Base-by-base conservation (phyloP, 2,329 filamentous ascomycete species). In the Hortaea werneckii region DNA sequence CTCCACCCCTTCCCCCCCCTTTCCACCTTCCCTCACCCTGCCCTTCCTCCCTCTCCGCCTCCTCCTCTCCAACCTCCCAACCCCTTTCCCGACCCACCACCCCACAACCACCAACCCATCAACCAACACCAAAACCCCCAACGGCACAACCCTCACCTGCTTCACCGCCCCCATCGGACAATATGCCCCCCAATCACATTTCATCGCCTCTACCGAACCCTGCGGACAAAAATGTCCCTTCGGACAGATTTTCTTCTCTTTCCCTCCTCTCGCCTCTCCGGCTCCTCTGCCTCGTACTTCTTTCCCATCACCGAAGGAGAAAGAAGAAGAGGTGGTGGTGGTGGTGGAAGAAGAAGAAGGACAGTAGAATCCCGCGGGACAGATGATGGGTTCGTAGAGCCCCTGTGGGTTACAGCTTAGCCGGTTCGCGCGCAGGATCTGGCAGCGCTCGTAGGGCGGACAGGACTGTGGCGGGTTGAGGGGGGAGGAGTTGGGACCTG, bases 201-300 rank as follows among this genome's bases (percentile, higher is more conserved):
- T 69, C 2, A 68, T 72, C 1, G 76, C 72, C 5, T 65, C 60
- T 1, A 67, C 55, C 4, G 71, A 68, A 5, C 76, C 76, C 0
- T 67, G 66, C 29, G 73, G 74, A 49, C 76, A 79, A 51, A 73
- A 79, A 2, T 65, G 64, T 26, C 74, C 74, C 6, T 61, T 48
- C 0, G 73, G 73, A 43, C 76, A 78, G 7, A 48, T 42, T 4
- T 70, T 51, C 38, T 64, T 66, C 45, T 69, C 54, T 37, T 26
- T 62, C 41, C 1, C 73, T 69, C 44, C 74, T 20, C 20, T 20
- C 20, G 4, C 4, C 20, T 4, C 20, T 20, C 20, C 4, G 2
- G 4, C 20, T 4, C 4, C 20, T 20, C 20, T 20, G 2, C 20
- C 20, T 20, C 2, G 2, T 2, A 20, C 4, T 4, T 4, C 20